These are phyloP conservation scores for Eremochloa ophiuroides DNA, from an alignment of 176 grass and related monocot genomes.

Conservation along the genomic window DNA sequence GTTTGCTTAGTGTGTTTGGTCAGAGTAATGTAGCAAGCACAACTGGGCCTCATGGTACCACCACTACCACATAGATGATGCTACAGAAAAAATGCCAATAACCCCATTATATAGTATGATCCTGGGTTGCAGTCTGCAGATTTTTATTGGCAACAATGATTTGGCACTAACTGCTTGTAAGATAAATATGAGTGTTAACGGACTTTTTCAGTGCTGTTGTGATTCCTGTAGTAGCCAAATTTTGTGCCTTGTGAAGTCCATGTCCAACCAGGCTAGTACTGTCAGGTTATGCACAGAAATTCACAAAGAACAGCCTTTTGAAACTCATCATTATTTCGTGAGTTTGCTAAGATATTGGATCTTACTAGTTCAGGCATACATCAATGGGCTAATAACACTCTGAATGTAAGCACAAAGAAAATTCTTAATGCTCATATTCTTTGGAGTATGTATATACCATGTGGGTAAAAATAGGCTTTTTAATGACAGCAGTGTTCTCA, in stretches of 20 bases:
- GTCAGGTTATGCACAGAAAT: background rate
- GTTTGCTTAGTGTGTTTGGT: background rate
- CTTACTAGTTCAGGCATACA: slow-evolving; percentile 48
- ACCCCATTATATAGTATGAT: background rate
- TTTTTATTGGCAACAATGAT: background rate
- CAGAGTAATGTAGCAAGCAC: background rate
- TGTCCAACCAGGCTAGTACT: background rate
- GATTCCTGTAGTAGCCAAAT: background rate
- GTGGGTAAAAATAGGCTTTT: slow-evolving; percentile 38
- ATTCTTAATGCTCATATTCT: slow-evolving; percentile 38
- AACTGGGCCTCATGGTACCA: background rate
- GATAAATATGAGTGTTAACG: background rate
- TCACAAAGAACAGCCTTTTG: background rate
- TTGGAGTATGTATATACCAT: slow-evolving; percentile 27
- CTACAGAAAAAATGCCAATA: background rate
- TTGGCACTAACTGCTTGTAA: background rate
- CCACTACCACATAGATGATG: background rate
- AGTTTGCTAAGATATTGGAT: slow-evolving; percentile 45
- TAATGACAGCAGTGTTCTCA: slow-evolving; percentile 47
- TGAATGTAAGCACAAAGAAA: slow-evolving; percentile 8
- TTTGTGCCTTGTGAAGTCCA: background rate
- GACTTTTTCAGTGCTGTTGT: background rate
- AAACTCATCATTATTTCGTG: background rate
- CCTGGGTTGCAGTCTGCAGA: background rate
- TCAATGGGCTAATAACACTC: slow-evolving; percentile 51